Conservation (phyloP, 176 grass and related monocot genomes). For the Avena insularis region DNA sequence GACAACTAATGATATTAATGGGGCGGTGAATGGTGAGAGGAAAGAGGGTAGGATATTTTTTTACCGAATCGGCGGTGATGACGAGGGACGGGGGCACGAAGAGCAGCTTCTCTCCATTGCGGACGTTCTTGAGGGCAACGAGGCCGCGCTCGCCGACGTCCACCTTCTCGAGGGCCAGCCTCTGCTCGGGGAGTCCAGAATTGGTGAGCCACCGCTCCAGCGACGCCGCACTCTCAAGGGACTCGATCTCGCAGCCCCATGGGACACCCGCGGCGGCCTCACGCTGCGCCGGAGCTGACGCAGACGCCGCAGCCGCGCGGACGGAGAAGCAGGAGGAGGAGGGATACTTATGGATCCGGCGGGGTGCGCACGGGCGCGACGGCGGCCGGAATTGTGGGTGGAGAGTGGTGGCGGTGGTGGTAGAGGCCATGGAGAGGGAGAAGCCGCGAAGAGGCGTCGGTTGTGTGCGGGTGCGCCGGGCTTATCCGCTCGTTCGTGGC, state of each 20-base stretch:
- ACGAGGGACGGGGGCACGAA: conserved; percentile 96
- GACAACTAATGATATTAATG: neutral
- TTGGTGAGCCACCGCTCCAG: conserved; percentile 84
- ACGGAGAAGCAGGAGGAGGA: conserved; percentile 6
- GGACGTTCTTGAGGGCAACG: conserved; percentile 86
- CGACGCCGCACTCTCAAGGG: conserved; percentile 78
- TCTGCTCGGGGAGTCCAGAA: conserved; percentile 78
- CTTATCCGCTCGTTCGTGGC: conserved; percentile 44
- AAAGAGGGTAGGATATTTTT: neutral
- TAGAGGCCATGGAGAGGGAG: conserved; percentile 57
- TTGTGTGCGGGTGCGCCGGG: conserved; percentile 21
- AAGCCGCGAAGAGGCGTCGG: conserved; percentile 29
- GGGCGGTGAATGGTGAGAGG: neutral
- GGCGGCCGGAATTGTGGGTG: conserved; percentile 47
- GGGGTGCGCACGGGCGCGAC: conserved; percentile 30
- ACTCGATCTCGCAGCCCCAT: conserved; percentile 96
- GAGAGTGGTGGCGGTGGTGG: conserved; percentile 41
- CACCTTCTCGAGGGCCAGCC: conserved; percentile 73
- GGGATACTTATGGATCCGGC: neutral
- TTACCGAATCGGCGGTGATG: conserved; percentile 80
- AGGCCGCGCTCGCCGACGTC: conserved; percentile 91
- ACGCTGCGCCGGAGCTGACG: conserved; percentile 38
- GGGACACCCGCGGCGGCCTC: conserved; percentile 46
- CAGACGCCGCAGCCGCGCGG: conserved; percentile 38
- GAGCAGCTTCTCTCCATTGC: conserved; percentile 96